Conservation (phyloP, 2,329 filamentous ascomycete species). For the Calonectria henricotiae region DNA sequence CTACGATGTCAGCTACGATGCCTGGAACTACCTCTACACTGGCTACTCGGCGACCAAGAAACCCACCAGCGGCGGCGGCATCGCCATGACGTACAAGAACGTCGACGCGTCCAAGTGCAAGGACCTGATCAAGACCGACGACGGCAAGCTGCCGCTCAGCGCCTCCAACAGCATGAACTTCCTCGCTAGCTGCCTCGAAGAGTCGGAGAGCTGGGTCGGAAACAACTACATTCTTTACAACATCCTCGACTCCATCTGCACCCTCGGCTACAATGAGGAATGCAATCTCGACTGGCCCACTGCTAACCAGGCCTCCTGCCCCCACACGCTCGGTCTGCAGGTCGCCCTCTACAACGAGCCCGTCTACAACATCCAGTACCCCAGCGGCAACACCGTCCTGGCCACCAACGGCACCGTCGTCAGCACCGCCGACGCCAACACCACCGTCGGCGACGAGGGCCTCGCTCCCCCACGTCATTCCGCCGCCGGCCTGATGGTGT, state of each 20-base stretch:
- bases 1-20: conserved; percentile 74
- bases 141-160: conserved; percentile 60
- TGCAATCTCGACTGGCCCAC: conserved; percentile 64
- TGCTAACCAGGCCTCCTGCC: conserved; percentile 65
- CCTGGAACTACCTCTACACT: conserved; percentile 74
- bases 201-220: conserved; percentile 64
- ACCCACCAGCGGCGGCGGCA: conserved; percentile 65
- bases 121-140: conserved; percentile 64
- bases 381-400: conserved; percentile 61
- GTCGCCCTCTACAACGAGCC: conserved; percentile 57
- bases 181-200: conserved; percentile 63
- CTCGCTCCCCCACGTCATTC: conserved; percentile 24
- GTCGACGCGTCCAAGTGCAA: conserved; percentile 65
- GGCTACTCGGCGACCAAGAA: conserved; percentile 64
- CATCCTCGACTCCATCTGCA: conserved; percentile 67
- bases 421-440: conserved; percentile 21
- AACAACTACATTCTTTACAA: conserved; percentile 68
- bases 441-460: conserved; percentile 22
- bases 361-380: conserved; percentile 67
- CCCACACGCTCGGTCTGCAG: conserved; percentile 61
- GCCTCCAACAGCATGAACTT: conserved; percentile 71
- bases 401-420: conserved; percentile 51
- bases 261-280: conserved; percentile 63
- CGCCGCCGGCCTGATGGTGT: conserved; percentile 34
- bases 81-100: conserved; percentile 65